phyloP scores from a whole-genome alignment of 148 eudicot species.

The Polygonum maritimum region DNA sequence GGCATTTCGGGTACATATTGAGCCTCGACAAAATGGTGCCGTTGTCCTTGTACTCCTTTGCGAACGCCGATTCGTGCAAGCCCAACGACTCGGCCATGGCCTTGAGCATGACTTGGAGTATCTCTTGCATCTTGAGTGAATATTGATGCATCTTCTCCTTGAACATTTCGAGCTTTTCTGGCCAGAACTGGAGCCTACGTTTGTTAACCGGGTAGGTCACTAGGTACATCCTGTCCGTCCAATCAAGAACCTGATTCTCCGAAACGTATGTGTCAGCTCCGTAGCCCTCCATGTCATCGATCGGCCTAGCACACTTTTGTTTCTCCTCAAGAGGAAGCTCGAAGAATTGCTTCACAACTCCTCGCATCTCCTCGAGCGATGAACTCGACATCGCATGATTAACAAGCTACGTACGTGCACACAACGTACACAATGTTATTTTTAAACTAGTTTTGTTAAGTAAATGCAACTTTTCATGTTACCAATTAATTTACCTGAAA shows the following conservation, averaged over 20 bases:
- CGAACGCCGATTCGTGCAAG: constrained; percentile 27
- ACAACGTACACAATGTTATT: too few relatives aligned
- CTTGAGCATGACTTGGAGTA: constrained; percentile 18
- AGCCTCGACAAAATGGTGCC: constrained; percentile 23
- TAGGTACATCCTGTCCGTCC: constrained; percentile 63
- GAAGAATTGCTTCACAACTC: constrained; percentile 39
- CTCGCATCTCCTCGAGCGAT: constrained; percentile 42
- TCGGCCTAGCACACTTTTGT: constrained; percentile 22
- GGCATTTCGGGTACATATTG: constrained; percentile 41
- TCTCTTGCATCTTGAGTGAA: not conserved
- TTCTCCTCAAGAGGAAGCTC: constrained; percentile 51
- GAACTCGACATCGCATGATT: constrained; percentile 49
- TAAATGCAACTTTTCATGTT: too few relatives aligned
- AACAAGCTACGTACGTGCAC: not conserved
- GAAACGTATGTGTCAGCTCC: constrained; percentile 40
- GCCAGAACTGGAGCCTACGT: constrained; percentile 48
- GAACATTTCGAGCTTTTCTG: constrained; percentile 39
- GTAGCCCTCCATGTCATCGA: constrained; percentile 44
- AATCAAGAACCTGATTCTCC: constrained; percentile 41
- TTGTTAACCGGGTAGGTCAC: constrained; percentile 26
- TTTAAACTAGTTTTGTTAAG: too few relatives aligned
- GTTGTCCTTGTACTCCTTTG: constrained; percentile 20
- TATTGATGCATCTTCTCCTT: constrained; percentile 14
- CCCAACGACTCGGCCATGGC: constrained; percentile 31
- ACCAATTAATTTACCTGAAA: not conserved